Evolutionary conservation across 202 grass and related monocot genomes (phyloP), one percentile per base, ranked within the genome.

Genomic region (Tripidium arundinaceum): DNA sequence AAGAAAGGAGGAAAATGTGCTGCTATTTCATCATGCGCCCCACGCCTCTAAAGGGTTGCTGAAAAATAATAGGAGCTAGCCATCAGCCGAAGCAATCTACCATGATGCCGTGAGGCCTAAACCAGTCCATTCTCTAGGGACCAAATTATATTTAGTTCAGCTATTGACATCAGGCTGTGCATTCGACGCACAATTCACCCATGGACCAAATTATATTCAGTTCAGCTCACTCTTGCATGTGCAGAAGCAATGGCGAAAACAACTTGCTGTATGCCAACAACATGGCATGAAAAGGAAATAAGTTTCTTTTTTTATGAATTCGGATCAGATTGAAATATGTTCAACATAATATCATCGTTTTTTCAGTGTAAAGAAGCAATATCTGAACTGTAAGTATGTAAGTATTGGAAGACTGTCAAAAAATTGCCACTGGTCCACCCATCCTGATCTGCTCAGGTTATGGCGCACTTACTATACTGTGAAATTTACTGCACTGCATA

Each of bases 81-180:
- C 65, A 81, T 66, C 82, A 66, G 41, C 65, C 57, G 39, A 77
- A 81, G 77, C 77, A 85, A 81, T 8, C 37, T 4, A 57, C 9
- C 19, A 58, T 55, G 64, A 84, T 84, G 63, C 43, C 55, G 5
- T 71, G 52, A 29, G 54, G 64, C 31, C 49, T 87, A 77, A 77
- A 81, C 41, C 31, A 72, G 60, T 40, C 25, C 34, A 74, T 68
- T 79, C 66, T 79, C 34, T 67, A 61, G 62, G 77, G 79, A 83
- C 79, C 67, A 82, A 57, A 82, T 54, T 74, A 83, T 79, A 68
- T 82, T 86, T 47, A 82, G 74, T 82, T 86, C 47, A 82, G 49
- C 72, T 60, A 85, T 85, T 66, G 58, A 60, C 59, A 82, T 72
- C 77, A 72, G 42, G 42, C 10, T 81, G 5, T 41, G 39, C 61